A percentile compares a stretch with the other conserved stretches of the same genome.
Conservation (phyloP, 129 eudicot species). For the Ambrosia trifida region DNA sequence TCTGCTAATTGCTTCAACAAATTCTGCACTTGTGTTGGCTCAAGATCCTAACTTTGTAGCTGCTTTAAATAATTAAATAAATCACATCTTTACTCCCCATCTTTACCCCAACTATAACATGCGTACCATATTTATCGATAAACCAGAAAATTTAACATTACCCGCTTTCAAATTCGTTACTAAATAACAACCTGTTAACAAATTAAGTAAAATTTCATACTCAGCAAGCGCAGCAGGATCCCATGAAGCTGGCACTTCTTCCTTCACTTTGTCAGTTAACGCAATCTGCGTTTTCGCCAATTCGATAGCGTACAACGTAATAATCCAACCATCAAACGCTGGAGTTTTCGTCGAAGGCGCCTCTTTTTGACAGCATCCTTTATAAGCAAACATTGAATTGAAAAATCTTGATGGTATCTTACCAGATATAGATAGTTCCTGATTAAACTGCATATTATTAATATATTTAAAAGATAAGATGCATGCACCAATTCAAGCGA, state of each 20-base stretch:
- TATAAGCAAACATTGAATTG: slow-evolving; percentile 77
- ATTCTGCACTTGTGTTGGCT: slow-evolving; percentile 72
- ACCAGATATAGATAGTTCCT: slow-evolving; percentile 72
- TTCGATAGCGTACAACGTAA: slow-evolving; percentile 72
- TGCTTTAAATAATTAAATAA: slow-evolving; percentile 87
- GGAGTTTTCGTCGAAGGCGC: slow-evolving; percentile 73
- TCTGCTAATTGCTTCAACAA: slow-evolving; percentile 81
- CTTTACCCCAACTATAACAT: slow-evolving; percentile 87
- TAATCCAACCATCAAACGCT: slow-evolving; percentile 91
- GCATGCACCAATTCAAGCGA: too few species aligned
- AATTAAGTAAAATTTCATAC: slow-evolving; percentile 48
- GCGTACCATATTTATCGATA: slow-evolving; percentile 93
- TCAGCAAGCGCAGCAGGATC: slow-evolving; percentile 86
- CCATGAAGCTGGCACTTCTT: slow-evolving; percentile 89
- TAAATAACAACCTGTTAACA: background rate
- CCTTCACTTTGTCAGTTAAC: slow-evolving; percentile 71
- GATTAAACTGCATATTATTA: slow-evolving; percentile 71
- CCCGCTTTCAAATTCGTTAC: background rate
- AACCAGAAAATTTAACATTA: slow-evolving; percentile 53
- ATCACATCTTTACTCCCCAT: slow-evolving; percentile 99
- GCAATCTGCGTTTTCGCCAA: slow-evolving; percentile 69
- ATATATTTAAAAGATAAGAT: too few species aligned
- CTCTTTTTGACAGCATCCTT: slow-evolving; percentile 90
- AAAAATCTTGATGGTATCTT: slow-evolving; percentile 89
- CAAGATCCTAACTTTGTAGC: slow-evolving; percentile 70